These are phyloP conservation scores for Nannochloropsis granulata DNA, from an alignment of 108 stramenopile genomes.

Conservation along the genomic window DNA sequence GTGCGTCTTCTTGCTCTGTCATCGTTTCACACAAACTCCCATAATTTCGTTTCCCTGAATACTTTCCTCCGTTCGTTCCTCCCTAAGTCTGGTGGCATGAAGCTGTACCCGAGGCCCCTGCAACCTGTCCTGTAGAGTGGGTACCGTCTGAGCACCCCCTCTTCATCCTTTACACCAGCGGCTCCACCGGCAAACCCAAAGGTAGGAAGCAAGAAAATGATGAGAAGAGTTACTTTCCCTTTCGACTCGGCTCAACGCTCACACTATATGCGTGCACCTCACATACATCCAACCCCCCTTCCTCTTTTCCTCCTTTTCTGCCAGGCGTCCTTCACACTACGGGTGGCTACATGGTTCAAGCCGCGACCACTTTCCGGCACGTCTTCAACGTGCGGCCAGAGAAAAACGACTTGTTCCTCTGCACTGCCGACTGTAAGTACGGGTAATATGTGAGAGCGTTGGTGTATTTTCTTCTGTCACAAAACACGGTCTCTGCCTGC, in stretches of 20 bases:
- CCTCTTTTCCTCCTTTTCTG: not conserved
- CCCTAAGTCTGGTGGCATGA: not conserved
- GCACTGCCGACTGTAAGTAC: conserved; percentile 10
- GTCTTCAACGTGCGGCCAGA: conserved; percentile 7
- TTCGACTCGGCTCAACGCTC: too few species aligned
- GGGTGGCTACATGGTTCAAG: conserved; percentile 13
- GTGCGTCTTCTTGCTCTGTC: not conserved
- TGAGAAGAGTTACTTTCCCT: too few species aligned
- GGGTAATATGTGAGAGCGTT: too few species aligned
- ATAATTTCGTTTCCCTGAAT: not conserved
- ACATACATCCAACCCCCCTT: not conserved
- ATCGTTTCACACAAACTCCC: not conserved
- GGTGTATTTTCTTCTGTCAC: too few species aligned
- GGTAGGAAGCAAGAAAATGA: not conserved
- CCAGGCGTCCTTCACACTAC: conserved; percentile 19
- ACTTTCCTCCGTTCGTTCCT: not conserved
- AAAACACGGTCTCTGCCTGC: too few species aligned
- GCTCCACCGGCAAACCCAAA: conserved; percentile 31
- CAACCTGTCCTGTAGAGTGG: conserved; percentile 2
- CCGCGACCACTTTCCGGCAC: conserved; percentile 4
- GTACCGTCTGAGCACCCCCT: conserved; percentile 14
- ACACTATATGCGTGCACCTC: too few species aligned
- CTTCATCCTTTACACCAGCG: conserved; percentile 25
- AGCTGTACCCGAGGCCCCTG: not conserved
- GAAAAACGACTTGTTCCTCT: conserved; percentile 1